Conservation (phyloP, 306 rosid genomes). For the Hippophae rhamnoides region DNA sequence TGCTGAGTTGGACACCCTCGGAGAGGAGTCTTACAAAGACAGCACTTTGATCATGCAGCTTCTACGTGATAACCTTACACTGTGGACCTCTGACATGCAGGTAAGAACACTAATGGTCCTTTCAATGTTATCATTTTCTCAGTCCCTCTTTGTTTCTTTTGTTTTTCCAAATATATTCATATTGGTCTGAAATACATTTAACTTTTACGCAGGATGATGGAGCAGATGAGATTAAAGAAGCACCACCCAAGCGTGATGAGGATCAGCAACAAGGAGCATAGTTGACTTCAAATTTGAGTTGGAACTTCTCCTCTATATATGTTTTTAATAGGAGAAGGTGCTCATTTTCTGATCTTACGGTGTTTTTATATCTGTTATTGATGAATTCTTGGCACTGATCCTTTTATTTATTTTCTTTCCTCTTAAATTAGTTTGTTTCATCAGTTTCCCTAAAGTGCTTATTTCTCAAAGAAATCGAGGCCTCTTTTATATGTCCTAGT, state of each 20-base stretch:
- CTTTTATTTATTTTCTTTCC: too few relatives aligned
- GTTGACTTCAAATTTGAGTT: constrained; percentile 32
- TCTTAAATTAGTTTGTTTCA: too few relatives aligned
- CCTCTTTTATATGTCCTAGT: too few relatives aligned
- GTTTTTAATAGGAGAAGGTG: constrained; percentile 70
- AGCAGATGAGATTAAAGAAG: constrained; percentile 93
- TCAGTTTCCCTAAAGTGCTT: too few relatives aligned
- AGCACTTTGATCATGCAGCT: constrained; percentile 99
- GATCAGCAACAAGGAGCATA: constrained; percentile 51
- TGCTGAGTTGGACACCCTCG: constrained; percentile 94
- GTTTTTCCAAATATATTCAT: not conserved
- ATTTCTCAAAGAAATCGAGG: too few relatives aligned
- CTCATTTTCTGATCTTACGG: constrained; percentile 34
- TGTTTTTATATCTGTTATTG: constrained; percentile 29
- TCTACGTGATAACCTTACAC: constrained; percentile 97
- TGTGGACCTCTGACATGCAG: constrained; percentile 99
- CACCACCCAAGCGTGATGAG: constrained; percentile 52
- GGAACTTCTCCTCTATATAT: constrained; percentile 59
- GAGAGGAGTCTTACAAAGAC: constrained; percentile 97
- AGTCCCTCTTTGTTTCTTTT: not conserved
- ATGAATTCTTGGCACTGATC: constrained; percentile 49
- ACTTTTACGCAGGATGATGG: constrained; percentile 69
- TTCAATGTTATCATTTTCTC: not conserved
- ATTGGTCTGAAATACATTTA: not conserved
- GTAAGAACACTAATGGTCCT: constrained; percentile 21